These are phyloP conservation scores for Alternaria infectoria DNA, from an alignment of 2,329 filamentous ascomycete genomes.

Conservation along the genomic window DNA sequence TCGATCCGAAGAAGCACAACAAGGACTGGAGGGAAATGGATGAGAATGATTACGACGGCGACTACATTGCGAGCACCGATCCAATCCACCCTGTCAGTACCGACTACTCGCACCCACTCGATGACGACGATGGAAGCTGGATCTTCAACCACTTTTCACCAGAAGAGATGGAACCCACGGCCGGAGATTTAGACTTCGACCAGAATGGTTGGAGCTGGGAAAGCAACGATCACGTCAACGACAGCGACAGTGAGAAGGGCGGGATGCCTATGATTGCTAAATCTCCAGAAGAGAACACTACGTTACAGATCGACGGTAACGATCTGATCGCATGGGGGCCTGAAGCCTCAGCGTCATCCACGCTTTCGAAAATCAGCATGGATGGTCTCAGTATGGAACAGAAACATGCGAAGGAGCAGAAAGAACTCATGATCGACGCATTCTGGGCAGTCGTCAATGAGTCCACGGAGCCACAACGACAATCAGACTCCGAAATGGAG, in stretches of 20 bases:
- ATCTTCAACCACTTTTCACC: slow-evolving; percentile 2
- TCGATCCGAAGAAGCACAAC: neutral
- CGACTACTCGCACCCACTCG: slow-evolving; percentile 17
- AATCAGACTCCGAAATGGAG: neutral
- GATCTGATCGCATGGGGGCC: slow-evolving; percentile 8
- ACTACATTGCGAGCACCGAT: slow-evolving; percentile 28
- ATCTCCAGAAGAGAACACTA: neutral
- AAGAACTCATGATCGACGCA: neutral
- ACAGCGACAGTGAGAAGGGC: neutral
- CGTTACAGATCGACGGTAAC: neutral
- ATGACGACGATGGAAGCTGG: slow-evolving; percentile 19
- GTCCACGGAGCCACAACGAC: neutral
- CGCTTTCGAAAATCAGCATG: neutral
- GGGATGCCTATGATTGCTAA: fast-evolving
- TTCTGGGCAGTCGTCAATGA: slow-evolving; percentile 19
- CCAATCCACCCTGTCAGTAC: slow-evolving; percentile 30
- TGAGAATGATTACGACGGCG: slow-evolving; percentile 21
- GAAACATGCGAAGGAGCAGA: neutral
- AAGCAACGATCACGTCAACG: neutral
- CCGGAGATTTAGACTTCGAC: neutral
- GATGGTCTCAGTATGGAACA: neutral
- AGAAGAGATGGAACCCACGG: slow-evolving; percentile 4
- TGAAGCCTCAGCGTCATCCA: neutral
- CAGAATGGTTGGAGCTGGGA: slow-evolving; percentile 12
- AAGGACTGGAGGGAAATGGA: slow-evolving; percentile 7